Base-by-base conservation (phyloP, 495 filamentous ascomycete genomes). In the Amphirosellinia nigrospora region DNA sequence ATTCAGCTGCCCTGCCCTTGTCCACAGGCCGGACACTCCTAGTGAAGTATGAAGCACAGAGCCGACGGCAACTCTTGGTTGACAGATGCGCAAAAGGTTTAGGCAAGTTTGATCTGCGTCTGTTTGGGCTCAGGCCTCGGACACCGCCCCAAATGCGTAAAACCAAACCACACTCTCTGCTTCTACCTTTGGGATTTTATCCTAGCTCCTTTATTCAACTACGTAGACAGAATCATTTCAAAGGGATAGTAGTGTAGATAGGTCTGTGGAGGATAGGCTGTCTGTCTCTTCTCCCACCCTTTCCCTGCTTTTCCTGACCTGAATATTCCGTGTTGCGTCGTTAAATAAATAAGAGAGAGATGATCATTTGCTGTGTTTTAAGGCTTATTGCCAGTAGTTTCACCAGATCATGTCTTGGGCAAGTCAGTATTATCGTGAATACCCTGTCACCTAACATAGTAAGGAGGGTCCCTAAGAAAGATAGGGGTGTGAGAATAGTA, bases 51-150 rank as follows among this genome's bases (percentile, higher is more conserved):
- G 36, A 41, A 61, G 58, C 58, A 21, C 36, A 34, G 41, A 36
- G 36, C 58, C 21, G 16, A 61, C 58, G 36, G 58, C 58, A 61
- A 61, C 58, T 61, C 58, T 61, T 38, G 21, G 34, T 61, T 41
- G 58, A 60, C 56, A 60, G 56, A 26, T 11, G 56, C 21, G 56
- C 26, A 60, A 60, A 34, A 36, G 2, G 36, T 41, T 26, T 41
- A 41, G 36, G 58, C 58, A 61, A 61, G 58, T 61, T 61, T 61
- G 58, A 61, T 61, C 58, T 28, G 34, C 58, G 16, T 41, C 34
- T 41, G 41, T 28, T 41, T 28, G 36, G 34, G 58, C 58, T 41
- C 36, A 2, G 36, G 58, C 58, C 36, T 60, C n/a, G 53, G 6
- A 56, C 28, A 34, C 28, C 8, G 28, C 6, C 53, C 26, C 53